A percentile compares a stretch with the other conserved stretches of the same genome.
These are phyloP conservation scores for Warburgia ugandensis DNA, from an alignment of 164 flowering plant species.

Conservation along the genomic window DNA sequence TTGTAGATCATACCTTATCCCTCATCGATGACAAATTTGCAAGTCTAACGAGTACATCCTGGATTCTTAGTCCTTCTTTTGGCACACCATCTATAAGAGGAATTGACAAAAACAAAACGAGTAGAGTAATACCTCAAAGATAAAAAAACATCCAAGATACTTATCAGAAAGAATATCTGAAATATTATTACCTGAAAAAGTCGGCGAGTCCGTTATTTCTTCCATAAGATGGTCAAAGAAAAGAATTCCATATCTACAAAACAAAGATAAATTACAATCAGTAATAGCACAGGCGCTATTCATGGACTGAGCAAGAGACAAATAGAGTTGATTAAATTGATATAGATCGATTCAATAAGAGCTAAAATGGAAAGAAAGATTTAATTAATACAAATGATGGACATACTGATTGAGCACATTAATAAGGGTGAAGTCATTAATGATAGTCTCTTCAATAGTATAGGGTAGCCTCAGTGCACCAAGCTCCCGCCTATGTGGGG, in stretches of 20 bases:
- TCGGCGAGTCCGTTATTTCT: conserved; percentile 59
- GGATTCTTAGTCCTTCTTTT: conserved; percentile 82
- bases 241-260: conserved; percentile 67
- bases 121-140: neutral
- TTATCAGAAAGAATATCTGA: neutral
- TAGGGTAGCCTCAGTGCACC: no score
- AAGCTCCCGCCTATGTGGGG: no score
- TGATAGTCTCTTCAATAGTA: no score
- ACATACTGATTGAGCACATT: no score
- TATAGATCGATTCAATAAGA: no score
- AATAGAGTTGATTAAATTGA: no score
- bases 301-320: no score
- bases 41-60: conserved; percentile 84
- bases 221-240: conserved; percentile 79
- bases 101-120: neutral
- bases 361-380: no score
- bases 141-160: neutral
- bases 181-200: conserved; percentile 60
- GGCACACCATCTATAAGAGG: conserved; percentile 84
- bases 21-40: conserved; percentile 49
- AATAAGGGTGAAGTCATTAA: no score
- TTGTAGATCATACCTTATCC: conserved; percentile 64
- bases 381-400: no score
- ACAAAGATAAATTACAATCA: conserved; percentile 1
- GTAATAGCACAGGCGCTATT: no score